phyloP scores from a whole-genome alignment of 2,329 filamentous ascomycete species.

The Bertia moriformis region DNA sequence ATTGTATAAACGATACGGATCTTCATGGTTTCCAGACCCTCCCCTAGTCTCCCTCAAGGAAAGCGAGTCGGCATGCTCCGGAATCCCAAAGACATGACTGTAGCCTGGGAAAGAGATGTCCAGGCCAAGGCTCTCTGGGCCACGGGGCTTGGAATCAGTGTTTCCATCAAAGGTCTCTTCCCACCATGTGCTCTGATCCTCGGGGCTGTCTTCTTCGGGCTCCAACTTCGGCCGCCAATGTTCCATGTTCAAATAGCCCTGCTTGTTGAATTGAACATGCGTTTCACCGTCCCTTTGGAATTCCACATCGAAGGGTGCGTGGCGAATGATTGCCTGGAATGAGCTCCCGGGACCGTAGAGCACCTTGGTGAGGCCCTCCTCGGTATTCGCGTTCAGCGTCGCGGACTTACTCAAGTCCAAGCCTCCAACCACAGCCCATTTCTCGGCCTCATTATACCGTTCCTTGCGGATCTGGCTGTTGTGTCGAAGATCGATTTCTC shows the following conservation, averaged over 20 bases:
- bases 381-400: constrained; percentile 49
- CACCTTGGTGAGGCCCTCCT: constrained; percentile 52
- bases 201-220: constrained; percentile 24
- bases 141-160: constrained; percentile 86
- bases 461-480: constrained; percentile 76
- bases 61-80: constrained; percentile 77
- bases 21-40: constrained; percentile 67
- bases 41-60: constrained; percentile 78
- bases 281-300: constrained; percentile 72
- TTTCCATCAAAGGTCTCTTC: constrained; percentile 92
- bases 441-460: constrained; percentile 80
- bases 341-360: constrained; percentile 63
- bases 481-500: constrained; percentile 76
- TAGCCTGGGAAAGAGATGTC: constrained; percentile 90
- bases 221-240: constrained; percentile 89
- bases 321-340: constrained; percentile 71
- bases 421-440: constrained; percentile 76
- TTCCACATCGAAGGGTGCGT: constrained; percentile 70
- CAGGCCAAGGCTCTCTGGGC: constrained; percentile 78
- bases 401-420: constrained; percentile 59
- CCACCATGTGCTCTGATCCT: constrained; percentile 91
- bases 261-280: constrained; percentile 78
- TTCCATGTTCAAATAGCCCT: constrained; percentile 82
- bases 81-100: constrained; percentile 83
- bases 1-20: constrained; percentile 93